phyloP scores from a whole-genome alignment of 1,284 basidiomycete species.

The Neolentinus lepideus region DNA sequence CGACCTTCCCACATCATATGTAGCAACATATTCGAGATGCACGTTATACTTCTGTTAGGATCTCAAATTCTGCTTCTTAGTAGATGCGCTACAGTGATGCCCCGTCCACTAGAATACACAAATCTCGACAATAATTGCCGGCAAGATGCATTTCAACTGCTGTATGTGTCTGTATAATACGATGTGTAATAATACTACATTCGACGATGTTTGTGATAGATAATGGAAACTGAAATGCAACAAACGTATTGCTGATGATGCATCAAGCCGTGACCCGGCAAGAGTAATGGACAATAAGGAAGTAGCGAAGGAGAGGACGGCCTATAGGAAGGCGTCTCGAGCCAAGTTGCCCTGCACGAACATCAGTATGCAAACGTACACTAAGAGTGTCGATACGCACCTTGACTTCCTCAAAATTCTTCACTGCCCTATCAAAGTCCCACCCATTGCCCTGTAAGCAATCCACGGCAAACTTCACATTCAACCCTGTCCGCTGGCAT shows the following conservation, averaged over 20 bases:
- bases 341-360: constrained; percentile 14
- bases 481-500: constrained; percentile 67
- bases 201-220: background rate
- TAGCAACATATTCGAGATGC: no score
- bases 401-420: constrained; percentile 82
- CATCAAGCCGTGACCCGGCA: background rate
- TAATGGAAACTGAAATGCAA: background rate
- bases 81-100: no score
- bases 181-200: background rate
- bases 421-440: constrained; percentile 68
- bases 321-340: constrained; percentile 17
- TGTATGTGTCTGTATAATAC: background rate
- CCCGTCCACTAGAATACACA: no score
- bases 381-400: constrained; percentile 28
- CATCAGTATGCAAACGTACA: background rate
- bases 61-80: no score
- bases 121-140: background rate
- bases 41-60: no score
- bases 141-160: background rate
- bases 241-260: background rate
- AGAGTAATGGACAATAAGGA: background rate
- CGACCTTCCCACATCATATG: no score
- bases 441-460: constrained; percentile 79
- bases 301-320: background rate
- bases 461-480: constrained; percentile 69